Base-by-base conservation (phyloP, 1,284 basidiomycete genomes). In the Pisolithus thermaeus region DNA sequence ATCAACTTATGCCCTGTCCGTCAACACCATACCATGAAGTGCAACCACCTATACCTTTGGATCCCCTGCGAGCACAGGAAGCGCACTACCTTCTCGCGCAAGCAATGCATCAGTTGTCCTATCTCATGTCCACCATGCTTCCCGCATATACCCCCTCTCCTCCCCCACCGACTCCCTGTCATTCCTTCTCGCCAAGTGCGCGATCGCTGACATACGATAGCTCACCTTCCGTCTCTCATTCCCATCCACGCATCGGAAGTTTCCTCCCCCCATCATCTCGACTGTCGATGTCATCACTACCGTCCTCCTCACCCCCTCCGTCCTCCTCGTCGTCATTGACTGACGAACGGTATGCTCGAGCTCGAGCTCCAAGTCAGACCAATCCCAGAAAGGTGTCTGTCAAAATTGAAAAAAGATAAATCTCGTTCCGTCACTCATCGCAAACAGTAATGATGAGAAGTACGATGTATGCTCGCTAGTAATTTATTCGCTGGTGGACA, bases 61-160 rank as follows among this genome's bases (percentile, higher is more conserved):
- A 69, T 46, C 62, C 61, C 22, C 35, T 50, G 32, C 64, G 67
- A 48, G 45, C 67, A 20, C 64, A 65, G 20, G 64, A 69, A 14
- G 64, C 67, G 30, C 67, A 69, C 12, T 62, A 61, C 36, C 61
- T 65, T 45, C 41, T 65, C 27, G 59, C 59, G 3, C 64, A 65
- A 52, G 66, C 67, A 20, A 65, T 65, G 59, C 62, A 69, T 11
- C 67, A 69, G 30, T 58, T 65, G 36, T 62, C 64, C 32, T 69
- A 57, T 38, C 40, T 69, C 28, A 44, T 65, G 38, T 69, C 67
- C 36, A 46, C 61, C 9, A 62, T 65, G 2, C 55, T 69, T 51
- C 63, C 61, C n/a, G 18, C 66, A 30, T 66, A 64, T 14, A 4
- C 44, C 45, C 1, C 50, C 47, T 30, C 23, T 12, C 43, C 20